Conservation (phyloP, 31 red algal species). For the Odonthalia washingtoniensis region DNA sequence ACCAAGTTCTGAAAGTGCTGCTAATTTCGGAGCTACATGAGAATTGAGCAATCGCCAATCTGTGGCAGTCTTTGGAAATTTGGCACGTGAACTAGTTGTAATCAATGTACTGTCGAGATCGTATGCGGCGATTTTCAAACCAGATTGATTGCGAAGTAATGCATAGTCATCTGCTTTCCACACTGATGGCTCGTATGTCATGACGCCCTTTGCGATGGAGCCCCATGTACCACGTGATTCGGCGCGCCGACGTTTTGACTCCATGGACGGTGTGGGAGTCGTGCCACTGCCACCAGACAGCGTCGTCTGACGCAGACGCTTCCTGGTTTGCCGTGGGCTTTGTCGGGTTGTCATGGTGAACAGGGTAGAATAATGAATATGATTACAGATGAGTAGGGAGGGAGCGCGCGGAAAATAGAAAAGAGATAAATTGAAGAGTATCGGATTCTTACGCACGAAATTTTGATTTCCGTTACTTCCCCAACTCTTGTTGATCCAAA, state of each 20-base stretch:
- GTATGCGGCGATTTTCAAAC: slow-evolving; percentile 69
- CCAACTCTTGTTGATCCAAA: too few species aligned
- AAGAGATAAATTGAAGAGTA: too few species aligned
- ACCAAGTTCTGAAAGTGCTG: slow-evolving; percentile 40
- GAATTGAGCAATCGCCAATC: slow-evolving; percentile 63
- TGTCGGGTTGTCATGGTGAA: slow-evolving; percentile 39
- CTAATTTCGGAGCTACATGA: slow-evolving; percentile 19
- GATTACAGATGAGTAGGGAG: too few species aligned
- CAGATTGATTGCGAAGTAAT: not conserved
- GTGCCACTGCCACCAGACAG: slow-evolving; percentile 3
- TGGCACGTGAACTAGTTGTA: slow-evolving; percentile 61
- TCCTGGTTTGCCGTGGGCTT: slow-evolving; percentile 48
- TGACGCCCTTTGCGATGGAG: slow-evolving; percentile 29
- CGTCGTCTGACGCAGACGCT: slow-evolving; percentile 61
- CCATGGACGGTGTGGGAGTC: not conserved
- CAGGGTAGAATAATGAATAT: not conserved
- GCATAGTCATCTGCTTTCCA: slow-evolving; percentile 30
- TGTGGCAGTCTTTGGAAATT: slow-evolving; percentile 65
- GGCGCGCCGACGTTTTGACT: slow-evolving; percentile 31
- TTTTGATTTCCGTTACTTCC: too few species aligned
- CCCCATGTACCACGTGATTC: slow-evolving; percentile 39
- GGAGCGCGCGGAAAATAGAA: too few species aligned
- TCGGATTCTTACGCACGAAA: too few species aligned
- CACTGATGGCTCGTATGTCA: slow-evolving; percentile 40
- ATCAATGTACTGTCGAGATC: slow-evolving; percentile 84